A percentile compares a stretch with the other conserved stretches of the same genome.
Evolutionary conservation across 768 basidiomycete species (phyloP).

Genomic region (Candolleomyces aberdarensis): DNA sequence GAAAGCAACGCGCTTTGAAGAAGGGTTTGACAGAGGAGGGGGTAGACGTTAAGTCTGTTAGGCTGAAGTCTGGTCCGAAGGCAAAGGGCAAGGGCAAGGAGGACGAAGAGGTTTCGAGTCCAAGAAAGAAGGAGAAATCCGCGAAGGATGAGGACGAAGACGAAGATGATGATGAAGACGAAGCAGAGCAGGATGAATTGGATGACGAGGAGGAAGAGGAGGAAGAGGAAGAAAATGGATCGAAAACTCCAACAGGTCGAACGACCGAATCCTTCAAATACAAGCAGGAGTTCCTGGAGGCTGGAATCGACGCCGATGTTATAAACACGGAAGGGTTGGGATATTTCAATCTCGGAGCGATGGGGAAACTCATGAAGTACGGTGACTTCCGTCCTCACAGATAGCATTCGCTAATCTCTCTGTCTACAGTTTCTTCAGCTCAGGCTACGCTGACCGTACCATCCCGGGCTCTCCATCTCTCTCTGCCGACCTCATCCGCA

Average conservation of each 20-base stretch:
- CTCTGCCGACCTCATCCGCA: not conserved
- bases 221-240: not conserved
- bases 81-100: not conserved
- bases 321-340: constrained; percentile 44
- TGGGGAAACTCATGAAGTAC: constrained; percentile 39
- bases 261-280: constrained; percentile 24
- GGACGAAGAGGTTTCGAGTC: not conserved
- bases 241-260: not conserved
- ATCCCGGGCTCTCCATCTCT: not conserved
- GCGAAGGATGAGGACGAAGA: constrained; percentile 5
- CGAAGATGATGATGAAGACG: constrained; percentile 15
- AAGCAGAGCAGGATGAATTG: constrained; percentile 13
- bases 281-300: constrained; percentile 35
- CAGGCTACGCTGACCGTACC: not conserved
- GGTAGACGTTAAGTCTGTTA: constrained; percentile 4
- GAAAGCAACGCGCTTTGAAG: constrained; percentile 7
- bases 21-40: not conserved
- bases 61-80: constrained; percentile 6
- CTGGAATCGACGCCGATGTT: constrained; percentile 43
- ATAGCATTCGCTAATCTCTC: not conserved
- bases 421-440: not conserved
- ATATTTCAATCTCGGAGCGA: constrained; percentile 41
- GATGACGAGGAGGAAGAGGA: not conserved
- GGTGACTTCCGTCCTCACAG: constrained; percentile 7
- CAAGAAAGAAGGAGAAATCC: not conserved